Conservation (phyloP, 2,329 filamentous ascomycete genomes). For the Amphichorda felina region DNA sequence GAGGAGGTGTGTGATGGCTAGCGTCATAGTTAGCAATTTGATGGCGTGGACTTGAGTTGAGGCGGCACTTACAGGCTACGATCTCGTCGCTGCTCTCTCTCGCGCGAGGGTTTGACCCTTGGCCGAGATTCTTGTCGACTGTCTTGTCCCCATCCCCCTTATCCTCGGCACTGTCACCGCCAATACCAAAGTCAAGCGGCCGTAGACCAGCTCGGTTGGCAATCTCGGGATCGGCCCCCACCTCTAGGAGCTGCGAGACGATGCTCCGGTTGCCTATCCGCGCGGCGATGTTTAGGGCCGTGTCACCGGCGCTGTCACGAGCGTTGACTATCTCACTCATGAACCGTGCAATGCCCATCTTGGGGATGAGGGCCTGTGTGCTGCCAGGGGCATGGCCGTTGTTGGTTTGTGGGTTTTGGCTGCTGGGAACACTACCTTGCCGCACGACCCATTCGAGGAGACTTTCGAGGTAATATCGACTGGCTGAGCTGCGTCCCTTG, state of each 20-base stretch:
- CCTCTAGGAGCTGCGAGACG: conserved; percentile 91
- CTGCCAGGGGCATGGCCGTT: conserved; percentile 19
- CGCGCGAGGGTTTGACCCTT: conserved; percentile 40
- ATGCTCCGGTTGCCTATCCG: conserved; percentile 89
- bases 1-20: conserved; percentile 76
- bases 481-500: conserved; percentile 82
- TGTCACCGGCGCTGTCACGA: conserved; percentile 88
- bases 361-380: conserved; percentile 36
- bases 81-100: conserved; percentile 71
- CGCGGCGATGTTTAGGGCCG: conserved; percentile 85
- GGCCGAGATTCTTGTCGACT: conserved; percentile 28
- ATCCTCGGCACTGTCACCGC: conserved; percentile 45
- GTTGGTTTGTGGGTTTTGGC: conserved; percentile 26
- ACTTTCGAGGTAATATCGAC: conserved; percentile 91
- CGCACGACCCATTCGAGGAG: conserved; percentile 89
- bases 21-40: conserved; percentile 18
- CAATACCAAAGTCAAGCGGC: conserved; percentile 90
- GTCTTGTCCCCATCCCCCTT: conserved; percentile 21
- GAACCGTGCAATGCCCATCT: conserved; percentile 81
- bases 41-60: not conserved
- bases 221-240: conserved; percentile 87
- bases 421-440: conserved; percentile 56
- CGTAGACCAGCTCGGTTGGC: conserved; percentile 81
- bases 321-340: conserved; percentile 97
- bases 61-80: conserved; percentile 54